These are phyloP conservation scores for Hericium coralloides DNA, from an alignment of 768 basidiomycete species.

Conservation along the genomic window DNA sequence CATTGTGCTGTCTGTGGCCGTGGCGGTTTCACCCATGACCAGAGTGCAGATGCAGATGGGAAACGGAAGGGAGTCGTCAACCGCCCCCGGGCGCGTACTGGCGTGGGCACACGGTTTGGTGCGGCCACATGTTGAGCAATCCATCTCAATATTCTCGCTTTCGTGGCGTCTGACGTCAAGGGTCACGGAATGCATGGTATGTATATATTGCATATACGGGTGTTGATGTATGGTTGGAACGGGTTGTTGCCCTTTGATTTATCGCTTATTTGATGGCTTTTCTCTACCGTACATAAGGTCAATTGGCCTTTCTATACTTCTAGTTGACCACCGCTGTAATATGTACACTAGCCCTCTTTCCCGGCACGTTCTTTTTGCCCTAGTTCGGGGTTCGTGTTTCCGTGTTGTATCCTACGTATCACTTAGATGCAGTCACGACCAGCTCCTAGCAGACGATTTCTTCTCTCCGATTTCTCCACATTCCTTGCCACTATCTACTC, in stretches of 20 bases:
- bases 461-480: no score
- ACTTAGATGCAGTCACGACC: no score
- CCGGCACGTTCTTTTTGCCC: no score
- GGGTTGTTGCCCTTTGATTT: not conserved
- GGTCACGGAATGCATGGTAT: not conserved
- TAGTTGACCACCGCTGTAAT: not conserved
- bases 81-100: conserved; percentile 61
- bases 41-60: not conserved
- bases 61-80: conserved; percentile 35
- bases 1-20: conserved; percentile 60
- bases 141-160: no score
- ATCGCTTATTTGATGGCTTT: not conserved
- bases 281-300: not conserved
- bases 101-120: conserved; percentile 53
- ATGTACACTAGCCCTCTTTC: not conserved
- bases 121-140: conserved; percentile 26
- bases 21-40: conserved; percentile 20
- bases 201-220: not conserved
- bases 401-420: no score
- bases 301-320: not conserved
- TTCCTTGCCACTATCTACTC: no score
- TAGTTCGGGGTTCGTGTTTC: no score
- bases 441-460: no score
- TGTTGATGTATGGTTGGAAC: not conserved
- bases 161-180: no score